Conservation (phyloP, 1,284 basidiomycete genomes). For the Heliocybe sulcata region DNA sequence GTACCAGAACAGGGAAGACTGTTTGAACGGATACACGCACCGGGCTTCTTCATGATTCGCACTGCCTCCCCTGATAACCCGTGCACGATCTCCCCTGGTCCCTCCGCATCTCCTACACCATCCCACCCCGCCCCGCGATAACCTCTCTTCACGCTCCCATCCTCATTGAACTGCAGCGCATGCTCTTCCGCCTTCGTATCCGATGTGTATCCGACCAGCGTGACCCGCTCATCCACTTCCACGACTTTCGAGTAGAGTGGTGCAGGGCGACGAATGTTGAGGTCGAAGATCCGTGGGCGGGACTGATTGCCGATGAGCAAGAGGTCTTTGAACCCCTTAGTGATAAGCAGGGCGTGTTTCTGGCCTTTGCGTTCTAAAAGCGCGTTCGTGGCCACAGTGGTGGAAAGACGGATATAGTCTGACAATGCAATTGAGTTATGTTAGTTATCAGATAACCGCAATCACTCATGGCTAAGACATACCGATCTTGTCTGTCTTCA, state of each 20-base stretch:
- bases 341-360: conserved; percentile 87
- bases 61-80: conserved; percentile 93
- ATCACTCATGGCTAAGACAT: conserved; percentile 14
- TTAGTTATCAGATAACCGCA: background rate
- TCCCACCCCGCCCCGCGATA: conserved; percentile 77
- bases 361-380: conserved; percentile 92
- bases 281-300: conserved; percentile 84
- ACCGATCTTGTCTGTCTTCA: conserved; percentile 85
- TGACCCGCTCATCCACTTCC: conserved; percentile 93
- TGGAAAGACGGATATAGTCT: conserved; percentile 92
- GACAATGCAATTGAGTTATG: background rate
- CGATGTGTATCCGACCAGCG: conserved; percentile 87
- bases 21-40: conserved; percentile 29
- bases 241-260: conserved; percentile 80
- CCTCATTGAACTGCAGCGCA: conserved; percentile 65
- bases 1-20: background rate
- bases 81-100: conserved; percentile 70
- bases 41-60: conserved; percentile 72
- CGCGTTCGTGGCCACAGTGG: conserved; percentile 96
- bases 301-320: conserved; percentile 91
- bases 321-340: conserved; percentile 88
- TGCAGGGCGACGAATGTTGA: conserved; percentile 75
- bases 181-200: conserved; percentile 79
- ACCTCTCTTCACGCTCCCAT: conserved; percentile 58
- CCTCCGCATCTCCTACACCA: conserved; percentile 56